These are phyloP conservation scores for Brassica hybrid DNA, from an alignment of 441 rosid species.

Conservation along the genomic window DNA sequence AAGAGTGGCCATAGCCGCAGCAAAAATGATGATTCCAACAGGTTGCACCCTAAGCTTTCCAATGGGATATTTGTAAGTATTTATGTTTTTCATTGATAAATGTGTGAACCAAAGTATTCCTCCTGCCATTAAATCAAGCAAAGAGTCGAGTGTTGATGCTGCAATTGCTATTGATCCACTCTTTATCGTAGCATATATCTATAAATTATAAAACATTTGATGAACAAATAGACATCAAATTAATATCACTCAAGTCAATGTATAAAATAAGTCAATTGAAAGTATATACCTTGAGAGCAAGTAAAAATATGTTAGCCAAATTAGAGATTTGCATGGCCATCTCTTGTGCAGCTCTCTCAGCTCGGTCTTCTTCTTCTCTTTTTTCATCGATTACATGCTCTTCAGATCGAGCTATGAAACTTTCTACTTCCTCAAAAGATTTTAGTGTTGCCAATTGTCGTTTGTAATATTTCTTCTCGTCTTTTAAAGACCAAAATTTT, in stretches of 20 bases:
- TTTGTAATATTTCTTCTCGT: conserved; percentile 81
- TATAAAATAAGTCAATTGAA: neutral
- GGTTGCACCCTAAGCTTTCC: conserved; percentile 95
- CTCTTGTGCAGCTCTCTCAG: conserved; percentile 53
- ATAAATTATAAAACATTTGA: conserved; percentile 17
- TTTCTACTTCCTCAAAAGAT: conserved; percentile 83
- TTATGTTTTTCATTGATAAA: conserved; percentile 74
- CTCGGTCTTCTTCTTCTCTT: conserved; percentile 49
- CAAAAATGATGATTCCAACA: conserved; percentile 84
- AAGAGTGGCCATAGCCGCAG: conserved; percentile 92
- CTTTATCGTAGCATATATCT: conserved; percentile 81
- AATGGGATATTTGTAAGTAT: conserved; percentile 82
- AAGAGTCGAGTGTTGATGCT: conserved; percentile 90
- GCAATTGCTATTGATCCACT: conserved; percentile 93
- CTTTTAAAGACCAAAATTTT: conserved; percentile 39
- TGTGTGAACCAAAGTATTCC: conserved; percentile 94
- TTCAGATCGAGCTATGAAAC: conserved; percentile 34
- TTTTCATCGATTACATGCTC: conserved; percentile 43
- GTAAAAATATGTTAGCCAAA: conserved; percentile 67
- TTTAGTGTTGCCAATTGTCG: conserved; percentile 70
- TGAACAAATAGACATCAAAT: neutral
- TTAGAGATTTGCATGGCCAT: conserved; percentile 84
- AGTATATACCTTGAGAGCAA: conserved; percentile 41
- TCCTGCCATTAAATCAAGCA: conserved; percentile 93
- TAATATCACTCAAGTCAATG: neutral